Percentiles rank a stretch among this genome's conserved stretches.
phyloP scores from a whole-genome alignment of 768 basidiomycete genomes.

The Boletus subcaerulescens region DNA sequence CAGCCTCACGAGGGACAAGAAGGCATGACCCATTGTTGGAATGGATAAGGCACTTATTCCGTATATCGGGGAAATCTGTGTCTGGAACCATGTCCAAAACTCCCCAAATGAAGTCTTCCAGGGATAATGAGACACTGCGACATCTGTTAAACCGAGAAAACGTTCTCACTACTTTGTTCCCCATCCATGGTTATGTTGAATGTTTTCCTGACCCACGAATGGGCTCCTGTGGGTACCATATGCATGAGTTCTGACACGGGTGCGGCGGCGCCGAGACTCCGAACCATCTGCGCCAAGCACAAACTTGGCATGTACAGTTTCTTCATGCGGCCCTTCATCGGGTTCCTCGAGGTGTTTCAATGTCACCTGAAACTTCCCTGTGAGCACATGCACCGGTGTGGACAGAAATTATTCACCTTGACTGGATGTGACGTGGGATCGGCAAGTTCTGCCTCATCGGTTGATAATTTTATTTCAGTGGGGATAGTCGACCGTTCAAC shows the following conservation, averaged over 20 bases:
- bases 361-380: conserved; percentile 14
- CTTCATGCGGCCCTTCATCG: conserved; percentile 39
- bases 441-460: conserved; percentile 18
- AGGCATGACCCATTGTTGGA: conserved; percentile 49
- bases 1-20: conserved; percentile 49
- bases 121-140: not conserved
- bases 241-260: not conserved
- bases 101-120: conserved; percentile 41
- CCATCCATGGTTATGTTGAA: conserved; percentile 72
- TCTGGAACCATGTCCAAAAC: conserved; percentile 45
- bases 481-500: conserved; percentile 35
- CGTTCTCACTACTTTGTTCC: conserved; percentile 50
- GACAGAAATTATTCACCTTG: conserved; percentile 8
- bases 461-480: conserved; percentile 28
- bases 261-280: conserved; percentile 5
- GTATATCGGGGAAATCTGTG: conserved; percentile 54
- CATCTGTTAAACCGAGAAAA: not conserved
- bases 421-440: conserved; percentile 24
- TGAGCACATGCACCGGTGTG: conserved; percentile 1
- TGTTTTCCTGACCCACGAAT: conserved; percentile 77
- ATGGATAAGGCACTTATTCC: conserved; percentile 47
- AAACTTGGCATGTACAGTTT: conserved; percentile 67
- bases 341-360: conserved; percentile 18
- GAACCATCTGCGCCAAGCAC: conserved; percentile 74
- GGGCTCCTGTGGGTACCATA: conserved; percentile 50